Evolutionary conservation across 805 yeast species (phyloP).

Genomic region (Candida broadrunensis): DNA sequence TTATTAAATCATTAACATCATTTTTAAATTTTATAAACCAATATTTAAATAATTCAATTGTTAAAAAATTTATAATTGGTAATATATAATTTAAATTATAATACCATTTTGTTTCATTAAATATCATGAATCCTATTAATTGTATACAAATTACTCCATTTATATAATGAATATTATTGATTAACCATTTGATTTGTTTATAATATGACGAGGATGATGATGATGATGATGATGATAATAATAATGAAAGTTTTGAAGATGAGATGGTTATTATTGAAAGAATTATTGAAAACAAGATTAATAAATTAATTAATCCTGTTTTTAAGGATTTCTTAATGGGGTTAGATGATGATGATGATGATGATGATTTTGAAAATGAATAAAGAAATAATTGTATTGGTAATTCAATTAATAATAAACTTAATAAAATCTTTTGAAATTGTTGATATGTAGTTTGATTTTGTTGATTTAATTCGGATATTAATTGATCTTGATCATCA

Average conservation of each 20-base stretch:
- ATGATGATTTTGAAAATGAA: neutral
- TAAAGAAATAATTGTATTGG: neutral
- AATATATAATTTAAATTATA: slow-evolving; percentile 2
- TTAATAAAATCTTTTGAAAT: slow-evolving; percentile 1
- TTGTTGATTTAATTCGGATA: neutral
- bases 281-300: neutral
- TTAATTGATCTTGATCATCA: slow-evolving; percentile 9
- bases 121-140: neutral
- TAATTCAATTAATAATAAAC: slow-evolving; percentile 2
- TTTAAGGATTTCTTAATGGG: neutral
- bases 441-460: slow-evolving; percentile 1
- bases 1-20: slow-evolving; percentile 8
- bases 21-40: slow-evolving; percentile 8
- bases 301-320: neutral
- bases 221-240: neutral
- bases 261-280: neutral
- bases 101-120: neutral
- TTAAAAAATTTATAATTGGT: slow-evolving; percentile 9
- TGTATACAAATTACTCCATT: slow-evolving; percentile 3
- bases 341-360: neutral
- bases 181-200: neutral
- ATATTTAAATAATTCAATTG: slow-evolving; percentile 4
- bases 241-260: neutral
- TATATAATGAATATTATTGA: neutral
- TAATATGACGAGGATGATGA: no score